Conservation (phyloP, 441 rosid species). For the Populus hybrid region DNA sequence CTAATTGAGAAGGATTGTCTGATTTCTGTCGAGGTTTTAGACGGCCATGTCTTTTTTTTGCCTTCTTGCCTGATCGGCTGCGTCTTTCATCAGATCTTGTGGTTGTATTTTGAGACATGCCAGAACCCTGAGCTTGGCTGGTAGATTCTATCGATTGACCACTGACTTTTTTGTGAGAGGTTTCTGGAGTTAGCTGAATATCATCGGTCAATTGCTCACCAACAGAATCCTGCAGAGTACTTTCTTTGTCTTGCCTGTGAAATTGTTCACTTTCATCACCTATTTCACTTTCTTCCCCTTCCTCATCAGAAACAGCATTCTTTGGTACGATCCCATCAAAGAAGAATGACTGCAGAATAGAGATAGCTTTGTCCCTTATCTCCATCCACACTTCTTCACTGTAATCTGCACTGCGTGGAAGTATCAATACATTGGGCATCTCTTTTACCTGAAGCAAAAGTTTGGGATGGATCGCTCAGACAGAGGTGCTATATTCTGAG, state of each 20-base stretch:
- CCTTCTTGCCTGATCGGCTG: slow-evolving; percentile 86
- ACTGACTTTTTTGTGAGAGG: slow-evolving; percentile 39
- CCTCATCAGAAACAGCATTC: slow-evolving; percentile 75
- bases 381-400: slow-evolving; percentile 99
- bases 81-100: slow-evolving; percentile 60
- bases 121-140: slow-evolving; percentile 49
- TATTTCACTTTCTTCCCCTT: slow-evolving; percentile 62
- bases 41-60: slow-evolving; percentile 86
- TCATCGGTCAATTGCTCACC: slow-evolving; percentile 47
- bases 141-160: slow-evolving; percentile 47
- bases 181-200: slow-evolving; percentile 49
- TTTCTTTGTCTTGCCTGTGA: slow-evolving; percentile 40
- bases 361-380: slow-evolving; percentile 86
- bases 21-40: slow-evolving; percentile 58
- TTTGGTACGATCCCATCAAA: slow-evolving; percentile 69
- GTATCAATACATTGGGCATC: slow-evolving; percentile 97
- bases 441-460: slow-evolving; percentile 72
- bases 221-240: slow-evolving; percentile 43
- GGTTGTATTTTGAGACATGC: slow-evolving; percentile 42
- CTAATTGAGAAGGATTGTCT: slow-evolving; percentile 53
- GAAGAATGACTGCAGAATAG: slow-evolving; percentile 78
- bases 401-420: slow-evolving; percentile 98
- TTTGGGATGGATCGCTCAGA: slow-evolving; percentile 8
- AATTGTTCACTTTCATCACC: slow-evolving; percentile 42
- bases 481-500: neutral